Evolutionary conservation across 208 protist species (phyloP), one percentile per base, ranked within the genome.

Genomic region (Wallacemonas collosoma): DNA sequence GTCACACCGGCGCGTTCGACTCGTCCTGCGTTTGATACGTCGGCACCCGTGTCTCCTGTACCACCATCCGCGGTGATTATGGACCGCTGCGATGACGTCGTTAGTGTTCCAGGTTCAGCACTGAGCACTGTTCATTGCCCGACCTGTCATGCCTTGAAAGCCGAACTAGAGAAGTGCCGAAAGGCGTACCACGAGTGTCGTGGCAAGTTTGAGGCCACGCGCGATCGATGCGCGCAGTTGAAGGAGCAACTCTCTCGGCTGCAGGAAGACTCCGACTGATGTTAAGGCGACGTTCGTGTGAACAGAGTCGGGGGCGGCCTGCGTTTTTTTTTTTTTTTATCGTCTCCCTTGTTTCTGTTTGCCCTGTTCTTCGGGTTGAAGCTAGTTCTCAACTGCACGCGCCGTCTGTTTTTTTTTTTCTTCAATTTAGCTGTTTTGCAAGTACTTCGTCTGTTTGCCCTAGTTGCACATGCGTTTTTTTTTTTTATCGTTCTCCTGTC

Each of bases 151-250:
- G 12, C 60, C 43, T 41, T 65, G 3, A 65, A 65, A 65, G 7
- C 17, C 3, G 41, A 65, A n/a, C 43, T 65, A 5, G 60, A 65
- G 17, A 65, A 65, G 43, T 65, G 60, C 26, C 60, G 50, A n/a
- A 65, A 65, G 36, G 60, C 60, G 4, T 65, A 65, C 15, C 60
- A 65, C 17, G 60, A 65, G 43, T 65, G 60, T 17, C 60, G 60
- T 8, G 60, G 41, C 38, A 65, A 65, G 26, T 51, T 51, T 15
- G 60, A 65, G 36, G 60, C 43, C 14, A 65, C 60, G 3, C 60
- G 60, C 17, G 43, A 65, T n/a, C 60, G 41, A 5, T 48, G 60
- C 60, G 50, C 44, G 7, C 60, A 65, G 60, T 41, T 65, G 43
- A 65, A 51, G 60, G 38, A 44, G 12, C 60, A 65, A 26, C 60